phyloP scores from a whole-genome alignment of 176 grass and related monocot genomes.

The Oryza nivara region DNA sequence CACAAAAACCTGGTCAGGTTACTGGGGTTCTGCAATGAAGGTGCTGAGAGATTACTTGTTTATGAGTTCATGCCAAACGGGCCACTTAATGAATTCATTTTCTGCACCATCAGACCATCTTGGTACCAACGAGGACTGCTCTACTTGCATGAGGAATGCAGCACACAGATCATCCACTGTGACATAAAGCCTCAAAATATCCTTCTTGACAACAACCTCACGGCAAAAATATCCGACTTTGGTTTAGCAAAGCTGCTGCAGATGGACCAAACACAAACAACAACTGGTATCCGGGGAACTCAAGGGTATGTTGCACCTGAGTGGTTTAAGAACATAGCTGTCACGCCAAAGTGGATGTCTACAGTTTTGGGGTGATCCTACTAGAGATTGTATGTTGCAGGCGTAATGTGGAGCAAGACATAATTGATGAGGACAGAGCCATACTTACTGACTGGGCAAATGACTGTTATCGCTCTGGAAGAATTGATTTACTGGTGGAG shows the following conservation, averaged over 20 bases:
- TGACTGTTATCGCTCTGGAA: not conserved
- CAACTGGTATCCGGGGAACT: slow-evolving; percentile 26
- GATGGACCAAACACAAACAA: slow-evolving; percentile 39
- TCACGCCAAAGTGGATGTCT: slow-evolving; percentile 39
- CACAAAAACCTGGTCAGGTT: slow-evolving; percentile 52
- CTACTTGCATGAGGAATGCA: slow-evolving; percentile 49
- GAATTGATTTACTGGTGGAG: not conserved
- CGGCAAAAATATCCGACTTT: slow-evolving; percentile 24
- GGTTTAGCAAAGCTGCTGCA: slow-evolving; percentile 40
- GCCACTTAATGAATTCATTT: slow-evolving; percentile 29
- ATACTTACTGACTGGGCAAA: slow-evolving; percentile 35
- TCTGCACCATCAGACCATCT: not conserved
- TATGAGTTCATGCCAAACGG: slow-evolving; percentile 56
- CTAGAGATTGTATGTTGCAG: slow-evolving; percentile 37
- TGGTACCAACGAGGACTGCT: slow-evolving; percentile 40
- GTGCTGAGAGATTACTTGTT: slow-evolving; percentile 37
- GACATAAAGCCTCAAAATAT: slow-evolving; percentile 62
- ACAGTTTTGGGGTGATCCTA: slow-evolving; percentile 54
- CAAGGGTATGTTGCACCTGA: slow-evolving; percentile 35
- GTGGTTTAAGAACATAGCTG: slow-evolving; percentile 50
- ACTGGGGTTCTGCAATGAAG: slow-evolving; percentile 48
- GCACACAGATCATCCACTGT: slow-evolving; percentile 52
- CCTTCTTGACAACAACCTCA: slow-evolving; percentile 27
- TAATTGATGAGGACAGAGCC: not conserved
- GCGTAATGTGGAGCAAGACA: slow-evolving; percentile 30